A percentile compares a stretch with the other conserved stretches of the same genome.
phyloP scores from a whole-genome alignment of 2,329 filamentous ascomycete species.

The Fusarium succisae region DNA sequence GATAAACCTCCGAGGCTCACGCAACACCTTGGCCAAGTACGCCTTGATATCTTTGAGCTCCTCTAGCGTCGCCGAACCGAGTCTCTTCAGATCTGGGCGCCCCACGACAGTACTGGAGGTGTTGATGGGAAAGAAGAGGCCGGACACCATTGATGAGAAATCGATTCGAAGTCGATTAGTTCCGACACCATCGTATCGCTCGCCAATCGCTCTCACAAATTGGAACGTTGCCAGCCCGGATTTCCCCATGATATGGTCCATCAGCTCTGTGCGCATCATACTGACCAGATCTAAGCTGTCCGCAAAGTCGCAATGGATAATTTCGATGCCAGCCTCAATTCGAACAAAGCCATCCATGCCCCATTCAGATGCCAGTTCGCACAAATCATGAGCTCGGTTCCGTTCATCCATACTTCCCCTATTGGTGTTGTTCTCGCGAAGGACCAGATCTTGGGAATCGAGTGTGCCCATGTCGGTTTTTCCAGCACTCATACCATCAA shows the following conservation, averaged over 20 bases:
- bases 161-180: slow-evolving; percentile 54
- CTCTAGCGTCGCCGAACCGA: slow-evolving; percentile 40
- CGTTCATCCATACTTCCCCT: slow-evolving; percentile 51
- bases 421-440: slow-evolving; percentile 54
- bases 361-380: slow-evolving; percentile 61
- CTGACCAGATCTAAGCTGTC: slow-evolving; percentile 52
- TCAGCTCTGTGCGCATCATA: slow-evolving; percentile 41
- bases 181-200: slow-evolving; percentile 58
- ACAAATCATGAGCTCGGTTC: slow-evolving; percentile 64
- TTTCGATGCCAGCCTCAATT: slow-evolving; percentile 76
- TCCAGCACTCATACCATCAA: slow-evolving; percentile 76
- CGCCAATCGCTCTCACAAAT: slow-evolving; percentile 53
- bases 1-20: slow-evolving; percentile 41
- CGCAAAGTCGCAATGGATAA: slow-evolving; percentile 72
- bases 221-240: slow-evolving; percentile 48
- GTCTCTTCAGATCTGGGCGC: slow-evolving; percentile 47
- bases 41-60: slow-evolving; percentile 50
- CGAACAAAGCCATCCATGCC: slow-evolving; percentile 73
- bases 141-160: slow-evolving; percentile 62
- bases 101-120: slow-evolving; percentile 53
- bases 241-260: slow-evolving; percentile 23
- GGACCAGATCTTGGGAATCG: slow-evolving; percentile 71
- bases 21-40: slow-evolving; percentile 57
- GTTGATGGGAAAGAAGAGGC: slow-evolving; percentile 61
- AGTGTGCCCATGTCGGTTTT: slow-evolving; percentile 73